Evolutionary conservation across 1,284 basidiomycete species (phyloP).

Genomic region (Athelia sp.): DNA sequence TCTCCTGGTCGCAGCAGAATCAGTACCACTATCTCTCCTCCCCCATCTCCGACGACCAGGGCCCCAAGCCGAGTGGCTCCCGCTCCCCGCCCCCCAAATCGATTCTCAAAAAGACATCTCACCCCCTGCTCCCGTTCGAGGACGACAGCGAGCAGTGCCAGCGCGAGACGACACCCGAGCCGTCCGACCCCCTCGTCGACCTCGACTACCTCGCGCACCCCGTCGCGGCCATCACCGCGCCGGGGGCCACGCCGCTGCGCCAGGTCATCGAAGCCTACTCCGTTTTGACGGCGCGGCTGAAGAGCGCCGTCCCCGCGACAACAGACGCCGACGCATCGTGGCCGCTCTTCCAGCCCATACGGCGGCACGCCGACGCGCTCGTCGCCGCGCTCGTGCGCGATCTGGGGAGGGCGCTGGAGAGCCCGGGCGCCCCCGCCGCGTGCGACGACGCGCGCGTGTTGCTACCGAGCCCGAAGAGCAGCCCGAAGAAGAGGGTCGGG

Average conservation of each 20-base stretch:
- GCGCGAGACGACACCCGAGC: constrained; percentile 68
- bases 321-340: constrained; percentile 56
- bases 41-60: constrained; percentile 25
- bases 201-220: constrained; percentile 57
- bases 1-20: constrained; percentile 56
- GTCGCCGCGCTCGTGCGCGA: constrained; percentile 56
- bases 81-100: constrained; percentile 46
- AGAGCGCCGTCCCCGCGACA: constrained; percentile 39
- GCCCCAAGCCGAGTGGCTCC: constrained; percentile 28
- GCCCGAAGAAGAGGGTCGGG: constrained; percentile 56
- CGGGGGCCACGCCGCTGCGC: constrained; percentile 31
- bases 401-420: constrained; percentile 53
- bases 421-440: constrained; percentile 38
- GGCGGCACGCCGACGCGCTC: constrained; percentile 44
- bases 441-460: constrained; percentile 23
- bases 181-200: constrained; percentile 58
- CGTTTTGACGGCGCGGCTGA: constrained; percentile 57
- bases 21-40: constrained; percentile 45
- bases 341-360: constrained; percentile 66
- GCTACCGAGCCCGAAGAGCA: constrained; percentile 41
- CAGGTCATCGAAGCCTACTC: constrained; percentile 71
- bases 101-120: constrained; percentile 53
- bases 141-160: constrained; percentile 17
- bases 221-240: constrained; percentile 50
- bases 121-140: constrained; percentile 23